Percentiles rank a stretch among this genome's conserved stretches.
Conservation (phyloP, 75 land plant species). For the Pinus taeda region DNA sequence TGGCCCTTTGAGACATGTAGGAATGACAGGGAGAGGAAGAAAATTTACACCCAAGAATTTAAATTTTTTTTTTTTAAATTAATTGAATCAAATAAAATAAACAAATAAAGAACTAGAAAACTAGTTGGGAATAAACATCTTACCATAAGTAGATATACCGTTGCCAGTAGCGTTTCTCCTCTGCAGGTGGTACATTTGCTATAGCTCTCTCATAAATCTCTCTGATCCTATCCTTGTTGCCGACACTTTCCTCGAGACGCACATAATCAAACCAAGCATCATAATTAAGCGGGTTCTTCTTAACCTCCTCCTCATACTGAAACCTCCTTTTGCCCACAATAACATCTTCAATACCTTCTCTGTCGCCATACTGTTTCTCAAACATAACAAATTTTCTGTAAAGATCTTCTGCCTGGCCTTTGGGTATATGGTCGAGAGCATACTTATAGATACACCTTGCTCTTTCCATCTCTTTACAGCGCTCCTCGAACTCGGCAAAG, state of each 20-base stretch:
- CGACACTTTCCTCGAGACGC: conserved; percentile 85
- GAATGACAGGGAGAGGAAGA: no score
- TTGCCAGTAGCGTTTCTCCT: conserved; percentile 98
- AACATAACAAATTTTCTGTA: conserved; percentile 86
- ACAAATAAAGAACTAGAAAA: not conserved
- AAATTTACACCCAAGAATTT: not conserved
- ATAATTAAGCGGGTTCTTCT: conserved; percentile 85
- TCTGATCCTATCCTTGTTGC: conserved; percentile 71
- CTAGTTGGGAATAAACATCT: conserved; percentile 6
- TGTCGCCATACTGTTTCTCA: conserved; percentile 92
- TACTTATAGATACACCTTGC: conserved; percentile 79
- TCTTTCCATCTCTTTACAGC: conserved; percentile 79
- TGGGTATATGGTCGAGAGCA: conserved; percentile 89
- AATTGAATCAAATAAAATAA: not conserved
- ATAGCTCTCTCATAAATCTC: conserved; percentile 95
- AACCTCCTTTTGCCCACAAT: conserved; percentile 94
- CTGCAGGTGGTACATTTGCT: conserved; percentile 95
- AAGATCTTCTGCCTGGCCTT: conserved; percentile 82
- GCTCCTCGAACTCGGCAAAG: conserved; percentile 94
- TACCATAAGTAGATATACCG: conserved; percentile 94
- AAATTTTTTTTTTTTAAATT: not conserved
- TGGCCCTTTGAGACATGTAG: no score
- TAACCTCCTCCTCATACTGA: conserved; percentile 94
- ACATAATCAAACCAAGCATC: conserved; percentile 96
- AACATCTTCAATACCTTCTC: conserved; percentile 94